phyloP scores from a whole-genome alignment of 495 filamentous ascomycete species.

The Penicillium riverlandense region DNA sequence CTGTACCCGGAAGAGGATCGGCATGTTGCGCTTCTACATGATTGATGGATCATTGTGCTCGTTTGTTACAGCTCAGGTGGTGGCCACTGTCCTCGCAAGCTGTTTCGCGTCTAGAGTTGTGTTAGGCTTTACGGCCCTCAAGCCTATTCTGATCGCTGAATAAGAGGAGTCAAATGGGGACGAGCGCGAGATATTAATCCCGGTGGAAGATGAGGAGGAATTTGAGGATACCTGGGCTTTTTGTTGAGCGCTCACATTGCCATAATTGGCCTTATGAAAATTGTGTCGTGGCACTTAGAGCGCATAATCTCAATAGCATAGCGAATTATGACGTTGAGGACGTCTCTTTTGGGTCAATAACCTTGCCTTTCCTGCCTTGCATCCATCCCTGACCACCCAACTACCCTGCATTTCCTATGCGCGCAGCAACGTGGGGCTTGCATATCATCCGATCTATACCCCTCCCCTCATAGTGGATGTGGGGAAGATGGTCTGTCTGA shows the following conservation, averaged over 20 bases:
- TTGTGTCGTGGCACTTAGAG: neutral
- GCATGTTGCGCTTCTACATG: conserved; percentile 16
- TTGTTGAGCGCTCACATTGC: neutral
- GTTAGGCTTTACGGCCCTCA: conserved; percentile 70
- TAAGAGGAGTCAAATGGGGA: conserved; percentile 5
- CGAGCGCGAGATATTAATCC: conserved; percentile 26
- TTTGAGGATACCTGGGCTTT: conserved; percentile 1
- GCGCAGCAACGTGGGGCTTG: too few relatives aligned
- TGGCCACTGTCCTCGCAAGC: conserved; percentile 52
- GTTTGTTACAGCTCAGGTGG: conserved; percentile 45
- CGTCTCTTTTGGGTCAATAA: too few relatives aligned
- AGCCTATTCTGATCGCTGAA: conserved; percentile 59
- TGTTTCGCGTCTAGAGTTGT: conserved; percentile 61
- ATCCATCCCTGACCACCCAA: too few relatives aligned
- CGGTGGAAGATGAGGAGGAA: conserved; percentile 23
- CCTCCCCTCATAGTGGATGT: too few relatives aligned
- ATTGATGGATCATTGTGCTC: conserved; percentile 1
- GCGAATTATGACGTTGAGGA: too few relatives aligned
- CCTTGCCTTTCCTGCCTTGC: too few relatives aligned
- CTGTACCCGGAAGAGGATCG: conserved; percentile 40
- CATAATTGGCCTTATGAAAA: neutral
- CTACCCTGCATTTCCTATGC: too few relatives aligned
- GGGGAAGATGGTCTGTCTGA: too few relatives aligned
- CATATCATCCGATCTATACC: too few relatives aligned
- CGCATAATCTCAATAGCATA: too few relatives aligned